These are phyloP conservation scores for Histomonas meleagridis DNA, from an alignment of 208 protist genomes.

Conservation along the genomic window DNA sequence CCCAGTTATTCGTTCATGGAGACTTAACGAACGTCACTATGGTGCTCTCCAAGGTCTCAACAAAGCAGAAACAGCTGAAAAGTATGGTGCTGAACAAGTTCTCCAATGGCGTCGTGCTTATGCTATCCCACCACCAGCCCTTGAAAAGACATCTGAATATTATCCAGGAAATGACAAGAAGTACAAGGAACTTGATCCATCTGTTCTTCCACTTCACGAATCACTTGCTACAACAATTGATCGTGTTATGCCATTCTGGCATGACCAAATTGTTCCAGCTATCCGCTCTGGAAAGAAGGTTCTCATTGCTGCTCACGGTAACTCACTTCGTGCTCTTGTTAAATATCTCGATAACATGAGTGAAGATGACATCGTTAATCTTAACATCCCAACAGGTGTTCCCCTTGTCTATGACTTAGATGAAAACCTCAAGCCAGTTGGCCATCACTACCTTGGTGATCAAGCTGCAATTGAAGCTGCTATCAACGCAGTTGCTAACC, in stretches of 20 bases:
- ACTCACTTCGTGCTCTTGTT: constrained; percentile 54
- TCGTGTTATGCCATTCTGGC: constrained; percentile 41
- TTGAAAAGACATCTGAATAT: constrained; percentile 44
- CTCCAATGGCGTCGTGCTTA: constrained; percentile 57
- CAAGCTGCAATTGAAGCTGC: constrained; percentile 6
- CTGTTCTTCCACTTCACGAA: neutral
- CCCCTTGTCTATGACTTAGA: constrained; percentile 54
- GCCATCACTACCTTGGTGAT: constrained; percentile 35
- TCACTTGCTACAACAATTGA: constrained; percentile 19
- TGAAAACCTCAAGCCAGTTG: constrained; percentile 44
- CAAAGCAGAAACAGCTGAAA: constrained; percentile 59
- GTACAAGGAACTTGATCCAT: neutral
- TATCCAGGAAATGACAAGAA: constrained; percentile 37
- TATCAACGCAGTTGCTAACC: constrained; percentile 37
- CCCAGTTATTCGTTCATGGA: constrained; percentile 53
- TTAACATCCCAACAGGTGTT: constrained; percentile 55
- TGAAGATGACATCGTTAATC: constrained; percentile 45
- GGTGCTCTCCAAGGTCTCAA: constrained; percentile 60
- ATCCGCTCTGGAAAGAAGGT: constrained; percentile 58
- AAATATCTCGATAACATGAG: constrained; percentile 53
- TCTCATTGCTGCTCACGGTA: constrained; percentile 61
- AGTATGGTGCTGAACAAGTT: constrained; percentile 61
- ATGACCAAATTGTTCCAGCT: constrained; percentile 43
- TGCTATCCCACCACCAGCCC: constrained; percentile 55
- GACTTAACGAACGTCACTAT: constrained; percentile 63